Base-by-base conservation (phyloP, 805 yeast genomes). In the Saccharomycopsis lassenensis region DNA sequence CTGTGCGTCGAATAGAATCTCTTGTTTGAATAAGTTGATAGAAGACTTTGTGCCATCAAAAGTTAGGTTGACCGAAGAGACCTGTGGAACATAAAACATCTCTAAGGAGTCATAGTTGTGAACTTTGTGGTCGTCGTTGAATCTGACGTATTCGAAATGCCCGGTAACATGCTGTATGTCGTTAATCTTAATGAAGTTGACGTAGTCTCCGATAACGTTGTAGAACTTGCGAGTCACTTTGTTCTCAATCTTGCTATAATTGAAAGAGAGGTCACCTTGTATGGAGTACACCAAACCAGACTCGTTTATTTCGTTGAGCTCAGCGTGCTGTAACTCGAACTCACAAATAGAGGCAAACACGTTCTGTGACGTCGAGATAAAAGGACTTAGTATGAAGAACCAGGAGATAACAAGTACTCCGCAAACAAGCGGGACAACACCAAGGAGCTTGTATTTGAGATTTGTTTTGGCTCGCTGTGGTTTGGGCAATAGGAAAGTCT, bases 291-390 rank as follows among this genome's bases (percentile, higher is more conserved):
- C 26, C 3, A 30, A 5, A 2, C 43, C 43, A 3, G 10, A 10
- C 18, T 39, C 24, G 22, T 31, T 35, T 7, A 39, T 18, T 22
- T 35, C 36, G 2, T 12, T 27, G 12, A 39, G n/a, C 19, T 27
- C 24, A 11, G 35, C 5, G 4, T 20, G 7, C n/a, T 29, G 12
- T 15, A 35, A 15, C 11, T 35, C 6, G 19, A 39, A 31, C 12
- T 32, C 36, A 10, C 25, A n/a, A 3, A 39, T 35, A 11, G 25
- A 17, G 21, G 16, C 26, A 15, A 35, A 35, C 3, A 31, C 11
- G n/a, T 19, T 22, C 31, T 29, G 20, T 14, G 31, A 11, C 20
- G 8, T 10, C n/a, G 8, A 7, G 5, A 29, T 19, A n/a, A 15
- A 10, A 29, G 7, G 18, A 11, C n/a, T 29, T 11, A 15, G 5